Evolutionary conservation across 2,329 filamentous ascomycete species (phyloP), one percentile per base, ranked within the genome.

Genomic region (Penicillium sp.): DNA sequence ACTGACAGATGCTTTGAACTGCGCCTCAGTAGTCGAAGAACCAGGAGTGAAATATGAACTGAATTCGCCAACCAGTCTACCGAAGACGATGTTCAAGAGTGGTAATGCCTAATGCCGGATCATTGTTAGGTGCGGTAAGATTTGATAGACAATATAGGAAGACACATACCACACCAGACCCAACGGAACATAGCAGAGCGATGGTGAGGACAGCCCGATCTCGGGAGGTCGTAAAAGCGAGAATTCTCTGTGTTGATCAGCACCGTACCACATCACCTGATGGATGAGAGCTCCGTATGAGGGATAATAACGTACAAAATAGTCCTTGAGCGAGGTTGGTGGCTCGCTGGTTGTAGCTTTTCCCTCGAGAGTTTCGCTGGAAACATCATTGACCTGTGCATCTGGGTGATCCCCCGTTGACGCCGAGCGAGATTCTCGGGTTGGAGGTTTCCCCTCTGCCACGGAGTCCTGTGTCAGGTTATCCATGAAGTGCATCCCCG

Each of bases 21-120:
- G 5, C 1, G 43, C 43, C 11, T 47, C 43, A n/a, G 43, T 47
- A 5, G 43, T 51, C 85, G 76, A 0, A 82, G 80, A 43, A 83
- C 25, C 71, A 51, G 14, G 80, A 0, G 75, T 74, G 57, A 83
- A 83, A 68, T 87, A 88, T n/a, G 76, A 73, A 54, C 81, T 84
- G 65, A 88, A 87, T 8, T 80, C 75, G 7, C 83, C 82, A 48
- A 86, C 80, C 37, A 83, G 79, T 39, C 74, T 73, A 64, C 84
- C 84, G 69, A 87, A 85, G 6, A 87, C 76, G 41, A 88, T 75
- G 39, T 86, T 84, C 83, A 88, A 86, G 37, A 86, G 65, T 0
- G 84, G 84, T 6, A 73, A 63, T 6, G 63, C 60, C 67, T 70
- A 37, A 31, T 47, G 14, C 25, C 7, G 28, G 7, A 47, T 31